Base-by-base conservation (phyloP, 305 asterid genomes). In the Fraxinus baroniana region DNA sequence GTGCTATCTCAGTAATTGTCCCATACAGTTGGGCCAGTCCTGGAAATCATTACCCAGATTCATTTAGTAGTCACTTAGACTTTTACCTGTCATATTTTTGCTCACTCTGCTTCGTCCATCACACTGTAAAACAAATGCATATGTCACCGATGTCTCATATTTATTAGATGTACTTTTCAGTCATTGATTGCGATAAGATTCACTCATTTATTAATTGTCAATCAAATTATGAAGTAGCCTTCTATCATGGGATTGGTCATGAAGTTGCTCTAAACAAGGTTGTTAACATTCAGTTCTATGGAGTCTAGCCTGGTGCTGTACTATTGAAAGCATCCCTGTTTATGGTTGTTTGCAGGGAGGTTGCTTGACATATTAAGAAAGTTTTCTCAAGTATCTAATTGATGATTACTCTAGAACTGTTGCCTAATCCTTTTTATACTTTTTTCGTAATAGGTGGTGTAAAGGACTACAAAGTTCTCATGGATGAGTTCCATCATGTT, bases 401-500 rank as follows among this genome's bases (percentile, higher is more conserved):
- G 36, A 30, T 37, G 55, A n/a, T 26, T 33, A 35, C 74, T 32
- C 30, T 24, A 17, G 7, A 55, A 33, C 46, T 79, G 49, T 49
- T 72, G 76, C 49, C 79, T 80, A 32, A 81, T 49, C 52, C 75
- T 33, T 55, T 36, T 68, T 76, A 32, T 64, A 37, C 71, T 81
- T 81, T 75, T 44, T 57, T 77, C 46, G 18, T 26, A 35, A 77
- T 9, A 89, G 91, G 91, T 81, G 92, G 92, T 84, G 85, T 87
- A 26, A 87, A 89, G 86, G 85, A 87, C 8, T 89, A 87, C 85
- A 89, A 86, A 84, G 87, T 89, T 83, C 89, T 89, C 74, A 89
- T 86, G 92, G 92, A 89, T 75, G 90, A 89, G 84, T 88, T 89
- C 78, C 89, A 80, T 84, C 87, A 85, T 49, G 91, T 89, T 77